Percentiles rank a stretch among this genome's conserved stretches.
Conservation (phyloP, 2,329 filamentous ascomycete genomes). For the Penicillium sp. region DNA sequence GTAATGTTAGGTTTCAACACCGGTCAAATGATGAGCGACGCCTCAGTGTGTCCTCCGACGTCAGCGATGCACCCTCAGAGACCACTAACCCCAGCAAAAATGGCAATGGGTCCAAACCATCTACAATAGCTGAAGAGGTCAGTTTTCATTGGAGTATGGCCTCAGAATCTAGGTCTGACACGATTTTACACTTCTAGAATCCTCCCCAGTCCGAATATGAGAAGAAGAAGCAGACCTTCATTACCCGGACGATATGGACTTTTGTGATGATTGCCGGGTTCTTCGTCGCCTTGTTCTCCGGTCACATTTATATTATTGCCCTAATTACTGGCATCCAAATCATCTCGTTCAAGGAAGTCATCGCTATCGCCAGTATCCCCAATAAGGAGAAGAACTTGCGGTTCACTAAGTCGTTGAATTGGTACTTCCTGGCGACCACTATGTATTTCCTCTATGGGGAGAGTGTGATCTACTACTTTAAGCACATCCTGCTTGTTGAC, state of each 20-base stretch:
- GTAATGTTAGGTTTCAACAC: conserved; percentile 62
- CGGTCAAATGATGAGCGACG: conserved; percentile 49
- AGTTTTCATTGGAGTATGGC: conserved; percentile 2
- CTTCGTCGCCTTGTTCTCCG: conserved; percentile 88
- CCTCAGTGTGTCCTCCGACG: conserved; percentile 52
- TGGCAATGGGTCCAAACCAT: conserved; percentile 38
- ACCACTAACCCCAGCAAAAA: conserved; percentile 51
- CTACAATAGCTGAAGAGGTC: conserved; percentile 38
- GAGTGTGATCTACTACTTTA: conserved; percentile 99
- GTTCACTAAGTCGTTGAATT: conserved; percentile 95
- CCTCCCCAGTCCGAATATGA: conserved; percentile 70
- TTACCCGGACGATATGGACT: conserved; percentile 95
- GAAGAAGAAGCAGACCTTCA: conserved; percentile 98
- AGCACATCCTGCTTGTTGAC: conserved; percentile 95
- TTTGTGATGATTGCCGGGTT: conserved; percentile 95
- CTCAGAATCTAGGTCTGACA: conserved; percentile 2
- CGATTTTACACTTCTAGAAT: conserved; percentile 25
- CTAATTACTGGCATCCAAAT: conserved; percentile 93
- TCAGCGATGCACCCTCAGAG: conserved; percentile 52
- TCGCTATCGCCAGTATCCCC: conserved; percentile 93
- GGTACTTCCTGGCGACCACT: conserved; percentile 97
- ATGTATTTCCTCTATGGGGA: conserved; percentile 99
- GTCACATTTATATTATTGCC: conserved; percentile 94
- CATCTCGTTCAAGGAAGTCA: conserved; percentile 98
- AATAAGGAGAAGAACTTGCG: conserved; percentile 85